Percentiles rank a stretch among this genome's conserved stretches.
phyloP scores from a whole-genome alignment of 208 protist genomes.

The Trypanosoma caninum region DNA sequence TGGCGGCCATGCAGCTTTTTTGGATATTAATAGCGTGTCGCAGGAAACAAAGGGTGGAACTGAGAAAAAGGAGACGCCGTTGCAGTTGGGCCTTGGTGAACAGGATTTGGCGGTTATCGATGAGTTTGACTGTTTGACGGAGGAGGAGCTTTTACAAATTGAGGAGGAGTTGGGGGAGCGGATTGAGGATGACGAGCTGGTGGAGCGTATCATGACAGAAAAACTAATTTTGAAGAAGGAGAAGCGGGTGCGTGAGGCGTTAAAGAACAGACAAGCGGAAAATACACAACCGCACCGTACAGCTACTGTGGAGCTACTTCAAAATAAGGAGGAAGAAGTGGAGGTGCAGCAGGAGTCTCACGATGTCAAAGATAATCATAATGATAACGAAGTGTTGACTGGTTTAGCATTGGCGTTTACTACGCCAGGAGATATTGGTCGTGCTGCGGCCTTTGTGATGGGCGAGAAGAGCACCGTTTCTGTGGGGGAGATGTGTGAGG shows the following conservation, averaged over 20 bases:
- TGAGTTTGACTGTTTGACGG: constrained; percentile 71
- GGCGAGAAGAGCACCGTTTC: too few relatives aligned
- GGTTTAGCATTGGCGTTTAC: neutral
- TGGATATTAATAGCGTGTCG: neutral
- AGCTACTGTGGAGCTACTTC: neutral
- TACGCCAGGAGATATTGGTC: constrained; percentile 45
- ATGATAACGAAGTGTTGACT: too few relatives aligned
- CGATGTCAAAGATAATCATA: too few relatives aligned
- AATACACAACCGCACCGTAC: neutral
- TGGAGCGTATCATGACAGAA: constrained; percentile 75
- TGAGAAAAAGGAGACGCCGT: neutral
- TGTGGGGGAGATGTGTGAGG: too few relatives aligned
- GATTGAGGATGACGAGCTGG: constrained; percentile 65
- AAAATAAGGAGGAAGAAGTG: neutral
- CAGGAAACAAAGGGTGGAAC: neutral
- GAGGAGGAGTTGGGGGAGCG: constrained; percentile 63
- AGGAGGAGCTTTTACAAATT: constrained; percentile 77
- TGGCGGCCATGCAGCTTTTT: neutral
- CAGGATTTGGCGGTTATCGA: constrained; percentile 56
- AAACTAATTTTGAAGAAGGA: constrained; percentile 86
- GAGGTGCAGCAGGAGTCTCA: neutral
- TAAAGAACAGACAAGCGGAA: constrained; percentile 14
- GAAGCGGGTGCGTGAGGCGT: constrained; percentile 43
- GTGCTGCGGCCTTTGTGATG: neutral
- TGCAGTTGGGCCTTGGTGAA: constrained; percentile 4